Percentiles rank a stretch among this genome's conserved stretches.
Conservation (phyloP, 1,284 basidiomycete species). For the Austroboletus niveus region DNA sequence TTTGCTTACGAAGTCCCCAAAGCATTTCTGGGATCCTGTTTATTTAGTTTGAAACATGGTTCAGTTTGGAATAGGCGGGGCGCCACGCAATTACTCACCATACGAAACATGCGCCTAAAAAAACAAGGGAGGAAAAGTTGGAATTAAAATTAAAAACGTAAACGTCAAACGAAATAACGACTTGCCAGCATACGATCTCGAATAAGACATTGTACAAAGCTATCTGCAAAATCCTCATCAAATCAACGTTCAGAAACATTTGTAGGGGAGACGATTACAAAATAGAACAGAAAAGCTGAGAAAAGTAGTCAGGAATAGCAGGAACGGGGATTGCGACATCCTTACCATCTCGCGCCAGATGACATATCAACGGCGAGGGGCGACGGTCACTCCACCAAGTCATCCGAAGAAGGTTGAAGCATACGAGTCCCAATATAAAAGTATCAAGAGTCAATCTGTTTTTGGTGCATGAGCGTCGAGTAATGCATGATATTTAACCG, state of each 20-base stretch:
- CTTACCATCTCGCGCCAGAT: slow-evolving; percentile 24
- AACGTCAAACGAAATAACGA: background rate
- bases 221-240: slow-evolving; percentile 8
- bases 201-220: slow-evolving; percentile 13
- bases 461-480: background rate
- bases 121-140: background rate
- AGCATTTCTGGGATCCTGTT: slow-evolving; percentile 21
- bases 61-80: background rate
- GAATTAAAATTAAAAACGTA: background rate
- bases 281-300: slow-evolving; percentile 19
- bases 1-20: slow-evolving; percentile 9
- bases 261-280: slow-evolving; percentile 6
- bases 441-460: slow-evolving; percentile 19
- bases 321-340: background rate
- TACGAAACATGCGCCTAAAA: slow-evolving; percentile 8
- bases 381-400: background rate
- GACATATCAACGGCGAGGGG: slow-evolving; percentile 10
- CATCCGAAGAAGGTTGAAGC: slow-evolving; percentile 5
- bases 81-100: slow-evolving; percentile 6
- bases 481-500: background rate
- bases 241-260: background rate
- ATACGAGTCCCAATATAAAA: slow-evolving; percentile 4
- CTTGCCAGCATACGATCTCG: slow-evolving; percentile 21
- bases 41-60: background rate
- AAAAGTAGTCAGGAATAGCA: background rate